Percentiles rank a stretch among this genome's conserved stretches.
Evolutionary conservation across 2,329 filamentous ascomycete genomes (phyloP).

Genomic region (Colletotrichum gloeosporioides): DNA sequence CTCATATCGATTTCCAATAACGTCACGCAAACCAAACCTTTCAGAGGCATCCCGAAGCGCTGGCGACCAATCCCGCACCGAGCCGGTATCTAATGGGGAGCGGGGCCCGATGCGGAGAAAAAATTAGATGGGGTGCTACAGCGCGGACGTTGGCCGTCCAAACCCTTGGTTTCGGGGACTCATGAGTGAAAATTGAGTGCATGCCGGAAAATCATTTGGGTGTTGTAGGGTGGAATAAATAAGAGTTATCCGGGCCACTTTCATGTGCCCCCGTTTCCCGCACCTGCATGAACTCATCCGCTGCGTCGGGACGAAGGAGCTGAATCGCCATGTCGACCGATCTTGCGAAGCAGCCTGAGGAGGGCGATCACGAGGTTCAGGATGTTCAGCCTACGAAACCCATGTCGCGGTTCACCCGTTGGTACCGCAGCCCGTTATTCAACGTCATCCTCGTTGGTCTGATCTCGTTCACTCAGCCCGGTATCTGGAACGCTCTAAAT

Average conservation of each 20-base stretch:
- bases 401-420: constrained; percentile 33
- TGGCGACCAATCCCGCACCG: not conserved
- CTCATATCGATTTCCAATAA: constrained; percentile 2
- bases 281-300: constrained; percentile 8
- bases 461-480: constrained; percentile 49
- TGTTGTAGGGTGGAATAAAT: not conserved
- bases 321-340: constrained; percentile 6
- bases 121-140: not conserved
- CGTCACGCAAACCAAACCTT: not conserved
- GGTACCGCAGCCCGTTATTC: constrained; percentile 51
- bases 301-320: not conserved
- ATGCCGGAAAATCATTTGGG: not conserved
- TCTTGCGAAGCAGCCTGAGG: constrained; percentile 4
- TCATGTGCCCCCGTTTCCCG: not conserved
- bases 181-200: not conserved
- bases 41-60: not conserved
- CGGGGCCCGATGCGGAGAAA: not conserved
- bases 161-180: not conserved
- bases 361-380: constrained; percentile 1
- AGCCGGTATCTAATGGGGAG: not conserved
- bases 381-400: constrained; percentile 23
- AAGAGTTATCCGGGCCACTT: not conserved
- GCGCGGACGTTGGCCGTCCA: not conserved
- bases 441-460: constrained; percentile 50
- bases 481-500: constrained; percentile 53